phyloP scores from a whole-genome alignment of 106 monocot genomes.

The Posidonia australis region DNA sequence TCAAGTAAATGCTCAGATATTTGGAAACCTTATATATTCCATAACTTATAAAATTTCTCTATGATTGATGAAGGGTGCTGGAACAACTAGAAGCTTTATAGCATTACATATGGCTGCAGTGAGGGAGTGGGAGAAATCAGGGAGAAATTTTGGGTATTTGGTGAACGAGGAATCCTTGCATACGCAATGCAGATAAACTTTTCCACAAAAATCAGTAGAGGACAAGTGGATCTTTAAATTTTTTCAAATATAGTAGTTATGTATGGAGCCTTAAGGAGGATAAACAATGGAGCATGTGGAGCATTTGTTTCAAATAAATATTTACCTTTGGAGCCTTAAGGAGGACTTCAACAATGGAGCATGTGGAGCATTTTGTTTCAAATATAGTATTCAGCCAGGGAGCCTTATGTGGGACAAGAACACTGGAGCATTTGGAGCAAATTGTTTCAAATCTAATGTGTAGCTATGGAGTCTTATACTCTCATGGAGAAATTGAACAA shows the following conservation, averaged over 20 bases:
- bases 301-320: constrained; percentile 24
- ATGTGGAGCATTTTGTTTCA: too few species aligned
- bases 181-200: constrained; percentile 30
- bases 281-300: not conserved
- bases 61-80: constrained; percentile 60
- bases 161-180: too few species aligned
- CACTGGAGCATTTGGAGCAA: not conserved
- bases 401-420: too few species aligned
- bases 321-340: constrained; percentile 45
- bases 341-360: constrained; percentile 33
- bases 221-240: constrained; percentile 24
- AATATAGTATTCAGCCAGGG: too few species aligned
- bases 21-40: constrained; percentile 10
- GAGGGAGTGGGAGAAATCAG: constrained; percentile 41
- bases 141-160: constrained; percentile 22
- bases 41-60: constrained; percentile 37
- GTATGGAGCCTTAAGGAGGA: too few species aligned
- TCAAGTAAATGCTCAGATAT: too few species aligned
- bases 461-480: not conserved
- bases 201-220: not conserved
- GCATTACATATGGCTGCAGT: constrained; percentile 31
- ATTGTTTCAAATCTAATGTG: not conserved
- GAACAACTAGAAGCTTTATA: constrained; percentile 55
- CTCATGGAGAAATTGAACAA: too few species aligned
- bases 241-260: too few species aligned